A percentile compares a stretch with the other conserved stretches of the same genome.
Conservation (phyloP, 208 protist species). For the Balamuthia mandrillaris region DNA sequence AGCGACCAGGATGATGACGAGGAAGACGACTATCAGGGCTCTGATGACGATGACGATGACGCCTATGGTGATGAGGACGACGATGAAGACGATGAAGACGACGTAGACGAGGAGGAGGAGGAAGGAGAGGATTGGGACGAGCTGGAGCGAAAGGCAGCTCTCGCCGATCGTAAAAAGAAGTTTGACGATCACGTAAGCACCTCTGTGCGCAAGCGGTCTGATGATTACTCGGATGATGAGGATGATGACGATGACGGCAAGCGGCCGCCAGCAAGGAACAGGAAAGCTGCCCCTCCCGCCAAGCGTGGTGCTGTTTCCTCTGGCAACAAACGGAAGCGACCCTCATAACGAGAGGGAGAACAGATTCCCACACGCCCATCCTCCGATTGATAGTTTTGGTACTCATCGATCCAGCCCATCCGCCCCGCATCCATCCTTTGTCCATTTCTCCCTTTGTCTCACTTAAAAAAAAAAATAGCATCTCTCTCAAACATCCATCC, state of each 20-base stretch:
- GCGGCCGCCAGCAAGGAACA: neutral
- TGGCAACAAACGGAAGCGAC: too few relatives aligned
- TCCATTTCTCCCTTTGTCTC: too few relatives aligned
- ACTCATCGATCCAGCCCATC: too few relatives aligned
- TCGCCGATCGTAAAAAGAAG: neutral
- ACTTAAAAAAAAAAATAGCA: too few relatives aligned
- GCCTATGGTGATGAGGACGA: neutral
- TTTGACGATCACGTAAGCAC: too few relatives aligned
- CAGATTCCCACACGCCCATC: too few relatives aligned
- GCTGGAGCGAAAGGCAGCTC: conserved; percentile 49
- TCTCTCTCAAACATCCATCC: too few relatives aligned
- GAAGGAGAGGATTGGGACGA: conserved; percentile 62
- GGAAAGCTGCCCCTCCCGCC: neutral
- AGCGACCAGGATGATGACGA: neutral
- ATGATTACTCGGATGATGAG: too few relatives aligned
- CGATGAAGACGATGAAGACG: conserved; percentile 49
- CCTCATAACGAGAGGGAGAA: too few relatives aligned
- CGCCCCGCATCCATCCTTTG: too few relatives aligned
- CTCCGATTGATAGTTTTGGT: too few relatives aligned
- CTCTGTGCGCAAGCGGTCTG: too few relatives aligned
- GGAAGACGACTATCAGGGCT: conserved; percentile 1
- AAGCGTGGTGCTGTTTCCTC: neutral
- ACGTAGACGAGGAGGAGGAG: conserved; percentile 55
- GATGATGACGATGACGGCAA: neutral
- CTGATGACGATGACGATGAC: conserved; percentile 52